Evolutionary conservation across 225 moss, liverwort and hornwort species (phyloP).

Genomic region (Bryoerythrophyllum caledonicum): DNA sequence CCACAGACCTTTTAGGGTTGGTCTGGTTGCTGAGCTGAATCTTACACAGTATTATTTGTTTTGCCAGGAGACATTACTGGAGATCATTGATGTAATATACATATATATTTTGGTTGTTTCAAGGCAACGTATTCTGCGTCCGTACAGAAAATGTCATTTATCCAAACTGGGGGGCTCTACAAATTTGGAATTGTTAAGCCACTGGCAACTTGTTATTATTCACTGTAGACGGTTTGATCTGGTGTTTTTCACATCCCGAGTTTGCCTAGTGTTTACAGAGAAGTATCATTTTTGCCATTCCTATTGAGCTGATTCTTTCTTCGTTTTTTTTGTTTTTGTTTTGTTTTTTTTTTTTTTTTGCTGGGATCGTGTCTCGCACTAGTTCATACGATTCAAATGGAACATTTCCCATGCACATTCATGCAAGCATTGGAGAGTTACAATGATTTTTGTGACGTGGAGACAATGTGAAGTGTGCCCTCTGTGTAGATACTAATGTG

Average conservation of each 20-base stretch:
- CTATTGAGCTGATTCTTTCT: no score
- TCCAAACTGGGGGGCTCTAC: neutral
- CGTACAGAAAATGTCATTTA: neutral
- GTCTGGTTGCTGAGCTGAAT: neutral
- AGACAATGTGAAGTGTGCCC: no score
- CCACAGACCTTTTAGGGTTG: no score
- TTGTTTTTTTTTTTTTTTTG: no score
- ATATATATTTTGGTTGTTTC: neutral
- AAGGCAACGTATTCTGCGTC: neutral
- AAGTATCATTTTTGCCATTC: neutral
- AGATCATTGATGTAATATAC: neutral
- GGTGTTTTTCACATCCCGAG: neutral
- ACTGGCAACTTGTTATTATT: neutral
- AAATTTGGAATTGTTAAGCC: neutral
- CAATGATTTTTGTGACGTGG: no score
- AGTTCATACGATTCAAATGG: no score
- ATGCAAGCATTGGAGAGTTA: no score
- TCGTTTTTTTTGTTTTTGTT: no score
- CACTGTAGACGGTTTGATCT: neutral
- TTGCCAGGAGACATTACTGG: slow-evolving; percentile 2
- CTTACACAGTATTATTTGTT: neutral
- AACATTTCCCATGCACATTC: no score
- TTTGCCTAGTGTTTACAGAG: neutral
- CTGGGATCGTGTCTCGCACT: no score
- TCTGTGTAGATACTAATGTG: no score